Base-by-base conservation (phyloP, 257 asterid species). In the Buddleja alternifolia region DNA sequence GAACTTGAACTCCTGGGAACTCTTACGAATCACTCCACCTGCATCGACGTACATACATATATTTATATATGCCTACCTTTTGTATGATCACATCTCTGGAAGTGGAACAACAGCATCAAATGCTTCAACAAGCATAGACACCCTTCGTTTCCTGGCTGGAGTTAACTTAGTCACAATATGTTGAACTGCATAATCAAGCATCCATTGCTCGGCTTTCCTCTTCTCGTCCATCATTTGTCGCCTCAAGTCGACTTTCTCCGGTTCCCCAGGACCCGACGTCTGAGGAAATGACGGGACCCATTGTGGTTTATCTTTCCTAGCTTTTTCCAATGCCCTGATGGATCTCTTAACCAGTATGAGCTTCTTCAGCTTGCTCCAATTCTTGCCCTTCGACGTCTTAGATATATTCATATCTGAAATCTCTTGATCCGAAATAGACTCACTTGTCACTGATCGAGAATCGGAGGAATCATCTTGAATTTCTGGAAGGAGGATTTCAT, bases 71-170 rank as follows among this genome's bases (percentile, higher is more conserved):
- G 5, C 34, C 3, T 29, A 1, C 5, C 34, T 2, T 29, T 1
- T 36, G 29, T 63, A 47, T 21, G 41, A 67, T 77, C 74, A 92
- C 21, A 60, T 45, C 11, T 85, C 92, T 20, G 99, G 95, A 50
- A 94, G 79, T 8, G 97, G 99, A 77, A 94, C 97, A 15, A 94
- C 92, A 68, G 99, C 96, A 82, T 94, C 97, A 56, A 94, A 94
- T 34, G 99, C 96, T 79, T 91, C 99, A 10, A 94, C 97, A 8
- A 94, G 97, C 99, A 91, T 88, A 5, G 88, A 83, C 56, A 94
- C 99, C 78, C 93, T 77, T 83, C 78, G 78, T 76, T 86, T 91
- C 44, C 96, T 70, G 16, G 95, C 81, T 11, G 97, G 95, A 66
- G 90, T 91, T 53, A 94, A 79, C 62, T 77, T 83, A 2, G 81